phyloP scores from a whole-genome alignment of 352 stramenopile species.

The Globisporangium nodosum region DNA sequence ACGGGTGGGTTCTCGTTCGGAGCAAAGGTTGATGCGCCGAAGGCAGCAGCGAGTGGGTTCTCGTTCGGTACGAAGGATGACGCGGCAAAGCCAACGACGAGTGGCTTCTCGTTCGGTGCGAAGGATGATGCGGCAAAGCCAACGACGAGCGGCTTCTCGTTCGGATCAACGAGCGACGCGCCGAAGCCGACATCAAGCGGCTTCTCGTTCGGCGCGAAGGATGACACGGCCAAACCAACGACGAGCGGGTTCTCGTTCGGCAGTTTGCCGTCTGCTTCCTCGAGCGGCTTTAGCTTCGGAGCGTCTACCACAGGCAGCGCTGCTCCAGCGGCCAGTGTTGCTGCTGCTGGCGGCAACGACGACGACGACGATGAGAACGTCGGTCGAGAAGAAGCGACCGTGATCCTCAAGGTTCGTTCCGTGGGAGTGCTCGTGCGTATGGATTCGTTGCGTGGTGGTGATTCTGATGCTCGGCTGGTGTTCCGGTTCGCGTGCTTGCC shows the following conservation, averaged over 20 bases:
- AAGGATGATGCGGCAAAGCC: not conserved
- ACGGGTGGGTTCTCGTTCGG: constrained; percentile 16
- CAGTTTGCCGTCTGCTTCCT: not conserved
- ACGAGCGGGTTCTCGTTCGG: not conserved
- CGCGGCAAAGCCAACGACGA: not conserved
- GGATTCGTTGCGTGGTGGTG: not conserved
- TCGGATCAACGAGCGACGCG: constrained; percentile 7
- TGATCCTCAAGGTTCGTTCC: constrained; percentile 75
- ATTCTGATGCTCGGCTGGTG: not conserved
- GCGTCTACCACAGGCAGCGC: constrained; percentile 5
- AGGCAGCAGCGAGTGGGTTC: constrained; percentile 6
- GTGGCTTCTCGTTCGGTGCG: constrained; percentile 9
- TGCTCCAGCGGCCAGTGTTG: constrained; percentile 5
- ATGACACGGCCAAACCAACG: not conserved
- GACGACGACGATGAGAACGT: constrained; percentile 80
- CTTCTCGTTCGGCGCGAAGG: constrained; percentile 15
- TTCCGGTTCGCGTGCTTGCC: not conserved
- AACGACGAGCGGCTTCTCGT: constrained; percentile 2
- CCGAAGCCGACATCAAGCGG: not conserved
- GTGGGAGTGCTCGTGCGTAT: not conserved
- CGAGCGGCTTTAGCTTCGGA: constrained; percentile 23
- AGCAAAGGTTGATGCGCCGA: not conserved
- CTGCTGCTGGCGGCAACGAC: constrained; percentile 7
- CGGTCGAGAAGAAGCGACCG: constrained; percentile 76
- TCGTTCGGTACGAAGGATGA: constrained; percentile 10